Evolutionary conservation across 352 stramenopile genomes (phyloP).

Genomic region (Globisporangium lucens): DNA sequence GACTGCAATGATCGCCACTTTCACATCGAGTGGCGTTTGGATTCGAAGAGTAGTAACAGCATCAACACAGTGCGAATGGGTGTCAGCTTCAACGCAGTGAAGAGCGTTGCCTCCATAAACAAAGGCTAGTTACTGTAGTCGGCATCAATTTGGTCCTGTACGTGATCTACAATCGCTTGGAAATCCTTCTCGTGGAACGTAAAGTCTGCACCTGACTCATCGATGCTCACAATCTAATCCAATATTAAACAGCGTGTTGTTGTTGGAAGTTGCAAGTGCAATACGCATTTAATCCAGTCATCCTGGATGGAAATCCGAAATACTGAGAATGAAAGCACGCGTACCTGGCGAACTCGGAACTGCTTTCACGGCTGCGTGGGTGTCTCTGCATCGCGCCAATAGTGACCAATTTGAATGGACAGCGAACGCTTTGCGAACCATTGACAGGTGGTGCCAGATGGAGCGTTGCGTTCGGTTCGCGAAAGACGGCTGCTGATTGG

Average conservation of each 20-base stretch:
- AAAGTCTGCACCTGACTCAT: not conserved
- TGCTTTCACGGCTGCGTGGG: no score
- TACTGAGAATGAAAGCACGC: no score
- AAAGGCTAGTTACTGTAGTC: no score
- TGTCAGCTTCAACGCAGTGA: no score
- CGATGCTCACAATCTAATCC: not conserved
- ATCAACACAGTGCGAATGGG: no score
- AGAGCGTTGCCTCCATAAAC: no score
- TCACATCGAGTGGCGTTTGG: not conserved
- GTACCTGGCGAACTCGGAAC: no score
- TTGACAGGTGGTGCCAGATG: not conserved
- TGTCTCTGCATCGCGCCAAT: not conserved
- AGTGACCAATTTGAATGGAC: conserved; percentile 1
- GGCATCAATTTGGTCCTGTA: not conserved
- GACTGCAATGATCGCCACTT: not conserved
- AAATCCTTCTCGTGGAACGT: not conserved
- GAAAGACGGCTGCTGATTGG: not conserved
- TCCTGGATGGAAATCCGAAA: no score
- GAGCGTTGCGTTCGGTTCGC: not conserved
- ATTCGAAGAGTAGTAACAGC: no score
- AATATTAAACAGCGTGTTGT: no score
- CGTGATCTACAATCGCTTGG: not conserved
- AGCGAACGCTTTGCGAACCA: not conserved
- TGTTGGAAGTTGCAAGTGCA: no score
- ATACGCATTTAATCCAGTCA: no score